These are phyloP conservation scores for Wickerhamomyces sydowiorum DNA, from an alignment of 805 yeast species.

Conservation along the genomic window DNA sequence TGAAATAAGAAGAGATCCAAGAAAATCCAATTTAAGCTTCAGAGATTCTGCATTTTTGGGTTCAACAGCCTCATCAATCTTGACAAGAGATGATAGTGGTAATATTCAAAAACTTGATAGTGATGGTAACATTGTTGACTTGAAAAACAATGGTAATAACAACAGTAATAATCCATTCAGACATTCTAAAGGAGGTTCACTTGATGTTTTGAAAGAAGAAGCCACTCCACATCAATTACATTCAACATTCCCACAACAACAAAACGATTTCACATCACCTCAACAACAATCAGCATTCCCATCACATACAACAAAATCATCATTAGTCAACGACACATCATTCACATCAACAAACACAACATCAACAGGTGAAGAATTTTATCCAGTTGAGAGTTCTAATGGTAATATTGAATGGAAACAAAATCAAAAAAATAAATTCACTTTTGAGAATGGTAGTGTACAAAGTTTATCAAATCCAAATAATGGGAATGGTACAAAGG, in stretches of 20 bases:
- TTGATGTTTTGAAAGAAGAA: conserved; percentile 21
- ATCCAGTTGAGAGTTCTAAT: conserved; percentile 13
- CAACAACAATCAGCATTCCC: not conserved
- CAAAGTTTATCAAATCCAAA: conserved; percentile 19
- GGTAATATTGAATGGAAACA: conserved; percentile 19
- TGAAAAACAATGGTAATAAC: conserved; percentile 1
- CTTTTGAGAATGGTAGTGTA: conserved; percentile 21
- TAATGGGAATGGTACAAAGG: conserved; percentile 17
- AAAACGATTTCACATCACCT: not conserved
- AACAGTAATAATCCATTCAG: not conserved
- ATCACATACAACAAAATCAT: not conserved
- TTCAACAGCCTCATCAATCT: conserved; percentile 18
- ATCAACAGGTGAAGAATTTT: conserved; percentile 20
- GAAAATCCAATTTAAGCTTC: conserved; percentile 32
- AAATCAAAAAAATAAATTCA: conserved; percentile 16
- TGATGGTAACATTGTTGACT: conserved; percentile 23
- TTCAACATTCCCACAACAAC: conserved; percentile 2
- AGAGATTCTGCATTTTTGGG: conserved; percentile 37
- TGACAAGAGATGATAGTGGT: conserved; percentile 23
- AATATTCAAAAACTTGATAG: conserved; percentile 22
- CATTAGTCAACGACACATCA: conserved; percentile 12
- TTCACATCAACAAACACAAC: conserved; percentile 13
- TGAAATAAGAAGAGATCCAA: conserved; percentile 35
- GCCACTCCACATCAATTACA: conserved; percentile 9
- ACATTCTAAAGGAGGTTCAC: conserved; percentile 12